Conservation (phyloP, 805 yeast species). For the Blastobotrys peoriensis region DNA sequence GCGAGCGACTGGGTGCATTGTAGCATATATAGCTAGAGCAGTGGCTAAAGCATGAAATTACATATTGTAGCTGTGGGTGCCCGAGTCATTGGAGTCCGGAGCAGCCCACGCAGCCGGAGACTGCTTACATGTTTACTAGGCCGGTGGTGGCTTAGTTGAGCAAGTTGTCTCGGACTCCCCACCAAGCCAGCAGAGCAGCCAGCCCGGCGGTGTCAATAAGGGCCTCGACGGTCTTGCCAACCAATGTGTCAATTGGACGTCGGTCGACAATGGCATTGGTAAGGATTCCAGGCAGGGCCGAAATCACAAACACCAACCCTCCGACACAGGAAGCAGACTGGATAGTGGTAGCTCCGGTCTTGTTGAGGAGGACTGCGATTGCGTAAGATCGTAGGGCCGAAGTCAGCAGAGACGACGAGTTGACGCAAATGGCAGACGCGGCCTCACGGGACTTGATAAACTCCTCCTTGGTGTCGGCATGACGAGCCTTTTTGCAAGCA, state of each 20-base stretch:
- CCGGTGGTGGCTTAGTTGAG: too few relatives aligned
- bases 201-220: constrained; percentile 39
- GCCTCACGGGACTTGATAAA: constrained; percentile 33
- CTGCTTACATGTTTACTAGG: too few relatives aligned
- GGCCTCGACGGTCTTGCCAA: constrained; percentile 28
- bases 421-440: constrained; percentile 31
- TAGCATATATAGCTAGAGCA: too few relatives aligned
- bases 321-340: constrained; percentile 37
- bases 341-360: constrained; percentile 33
- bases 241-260: constrained; percentile 31
- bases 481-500: constrained; percentile 33
- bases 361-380: constrained; percentile 34
- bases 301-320: constrained; percentile 32
- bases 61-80: too few relatives aligned
- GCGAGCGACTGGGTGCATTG: too few relatives aligned
- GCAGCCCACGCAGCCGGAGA: too few relatives aligned
- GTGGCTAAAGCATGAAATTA: too few relatives aligned
- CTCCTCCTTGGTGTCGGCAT: constrained; percentile 30
- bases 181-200: constrained; percentile 34
- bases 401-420: constrained; percentile 30
- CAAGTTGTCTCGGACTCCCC: constrained; percentile 25
- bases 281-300: constrained; percentile 32
- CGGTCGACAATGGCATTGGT: constrained; percentile 30
- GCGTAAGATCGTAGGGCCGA: constrained; percentile 38
- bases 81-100: too few relatives aligned